Conservation (phyloP, 208 protist genomes). For the Acanthamoeba polyphaga region DNA sequence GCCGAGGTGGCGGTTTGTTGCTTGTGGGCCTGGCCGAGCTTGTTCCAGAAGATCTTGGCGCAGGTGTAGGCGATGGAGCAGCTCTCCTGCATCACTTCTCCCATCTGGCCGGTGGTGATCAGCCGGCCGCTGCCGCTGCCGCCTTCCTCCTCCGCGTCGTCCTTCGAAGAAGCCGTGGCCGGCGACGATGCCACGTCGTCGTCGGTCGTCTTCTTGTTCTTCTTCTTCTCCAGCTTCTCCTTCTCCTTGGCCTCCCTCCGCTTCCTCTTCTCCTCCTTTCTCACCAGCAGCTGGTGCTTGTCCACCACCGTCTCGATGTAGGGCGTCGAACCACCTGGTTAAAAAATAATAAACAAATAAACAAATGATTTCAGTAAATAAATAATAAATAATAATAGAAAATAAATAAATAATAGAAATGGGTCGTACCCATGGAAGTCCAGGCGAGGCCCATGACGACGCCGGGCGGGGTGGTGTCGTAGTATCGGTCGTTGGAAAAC, state of each 20-base stretch:
- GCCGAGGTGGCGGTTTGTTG: background rate
- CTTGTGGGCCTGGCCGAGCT: slow-evolving; percentile 37
- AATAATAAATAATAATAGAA: background rate
- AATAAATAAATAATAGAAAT: background rate
- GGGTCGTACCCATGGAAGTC: slow-evolving; percentile 88
- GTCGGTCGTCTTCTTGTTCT: background rate
- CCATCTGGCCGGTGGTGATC: slow-evolving; percentile 88
- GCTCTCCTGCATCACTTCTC: slow-evolving; percentile 93
- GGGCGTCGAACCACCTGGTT: slow-evolving; percentile 81
- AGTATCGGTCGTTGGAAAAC: slow-evolving; percentile 78
- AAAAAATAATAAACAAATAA: background rate
- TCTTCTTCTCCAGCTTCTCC: slow-evolving; percentile 16
- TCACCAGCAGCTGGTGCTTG: slow-evolving; percentile 3
- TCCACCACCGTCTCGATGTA: slow-evolving; percentile 87
- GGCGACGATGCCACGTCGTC: background rate
- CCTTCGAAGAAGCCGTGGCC: background rate
- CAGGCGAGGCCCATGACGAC: slow-evolving; percentile 93
- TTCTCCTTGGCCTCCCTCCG: slow-evolving; percentile 20
- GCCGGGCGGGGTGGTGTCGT: slow-evolving; percentile 86
- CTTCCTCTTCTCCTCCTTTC: slow-evolving; percentile 50
- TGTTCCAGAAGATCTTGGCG: slow-evolving; percentile 84
- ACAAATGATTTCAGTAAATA: slow-evolving; percentile 38
- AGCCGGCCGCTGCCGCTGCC: slow-evolving; percentile 83
- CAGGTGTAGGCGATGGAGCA: slow-evolving; percentile 89
- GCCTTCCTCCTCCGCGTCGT: background rate